phyloP scores from a whole-genome alignment of 176 grass and related monocot genomes.

The Saccharum officinarum region DNA sequence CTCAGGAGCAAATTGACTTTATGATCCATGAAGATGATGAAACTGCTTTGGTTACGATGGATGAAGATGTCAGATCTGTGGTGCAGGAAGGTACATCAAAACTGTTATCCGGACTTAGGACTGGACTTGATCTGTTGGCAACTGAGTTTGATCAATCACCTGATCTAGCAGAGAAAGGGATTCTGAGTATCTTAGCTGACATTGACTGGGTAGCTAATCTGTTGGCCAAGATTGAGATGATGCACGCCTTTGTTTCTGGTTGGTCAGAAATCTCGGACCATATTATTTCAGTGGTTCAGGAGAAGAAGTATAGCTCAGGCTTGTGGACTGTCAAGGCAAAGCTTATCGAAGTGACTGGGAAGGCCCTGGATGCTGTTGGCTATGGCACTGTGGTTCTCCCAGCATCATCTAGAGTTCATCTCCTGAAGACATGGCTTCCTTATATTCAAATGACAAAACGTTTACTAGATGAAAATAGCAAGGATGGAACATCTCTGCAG shows the following conservation, averaged over 20 bases:
- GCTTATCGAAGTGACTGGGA: constrained; percentile 80
- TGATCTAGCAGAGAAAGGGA: constrained; percentile 61
- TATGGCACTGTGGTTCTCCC: constrained; percentile 83
- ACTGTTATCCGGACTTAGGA: constrained; percentile 53
- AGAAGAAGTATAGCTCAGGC: constrained; percentile 50
- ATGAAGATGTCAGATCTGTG: constrained; percentile 79
- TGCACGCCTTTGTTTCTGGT: constrained; percentile 72
- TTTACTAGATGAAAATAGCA: constrained; percentile 60
- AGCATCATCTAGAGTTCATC: constrained; percentile 48
- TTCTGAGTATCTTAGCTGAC: constrained; percentile 66
- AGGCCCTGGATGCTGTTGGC: constrained; percentile 77
- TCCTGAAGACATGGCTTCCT: constrained; percentile 87
- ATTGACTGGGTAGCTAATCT: constrained; percentile 78
- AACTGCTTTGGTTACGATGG: constrained; percentile 65
- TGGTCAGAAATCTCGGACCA: constrained; percentile 69
- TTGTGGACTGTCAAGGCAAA: constrained; percentile 74
- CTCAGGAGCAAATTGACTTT: constrained; percentile 97
- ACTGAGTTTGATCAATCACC: constrained; percentile 54
- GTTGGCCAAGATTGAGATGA: constrained; percentile 74
- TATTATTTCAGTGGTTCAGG: constrained; percentile 55
- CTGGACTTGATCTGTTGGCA: constrained; percentile 48
- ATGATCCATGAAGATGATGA: constrained; percentile 85
- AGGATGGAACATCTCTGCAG: constrained; percentile 40
- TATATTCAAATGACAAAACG: constrained; percentile 66
- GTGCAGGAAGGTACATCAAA: constrained; percentile 53